Evolutionary conservation across 2,329 filamentous ascomycete species (phyloP).

Genomic region (Bertia moriformis): DNA sequence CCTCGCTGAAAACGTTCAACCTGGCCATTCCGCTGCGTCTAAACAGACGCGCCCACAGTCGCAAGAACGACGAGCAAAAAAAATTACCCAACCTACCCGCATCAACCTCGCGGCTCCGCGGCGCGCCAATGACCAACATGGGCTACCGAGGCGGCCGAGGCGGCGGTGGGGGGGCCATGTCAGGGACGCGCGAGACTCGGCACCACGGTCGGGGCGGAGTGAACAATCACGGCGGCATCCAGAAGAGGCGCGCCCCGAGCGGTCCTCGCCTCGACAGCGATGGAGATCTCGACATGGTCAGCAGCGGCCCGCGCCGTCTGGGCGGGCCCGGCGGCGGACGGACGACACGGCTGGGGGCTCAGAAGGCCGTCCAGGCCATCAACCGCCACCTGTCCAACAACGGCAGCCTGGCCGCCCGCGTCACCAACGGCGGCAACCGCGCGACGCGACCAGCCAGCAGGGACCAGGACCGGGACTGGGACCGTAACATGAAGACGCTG

Average conservation of each 20-base stretch:
- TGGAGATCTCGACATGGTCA: conserved; percentile 46
- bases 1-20: too few species aligned
- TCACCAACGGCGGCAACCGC: neutral
- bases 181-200: too few species aligned
- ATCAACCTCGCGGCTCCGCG: too few species aligned
- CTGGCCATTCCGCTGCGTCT: too few species aligned
- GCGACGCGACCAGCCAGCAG: neutral
- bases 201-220: neutral
- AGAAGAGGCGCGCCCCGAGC: conserved; percentile 29
- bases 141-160: too few species aligned
- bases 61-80: too few species aligned
- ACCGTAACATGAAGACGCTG: conserved; percentile 13
- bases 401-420: neutral
- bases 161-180: too few species aligned
- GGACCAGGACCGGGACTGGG: neutral
- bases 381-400: neutral
- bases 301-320: conserved; percentile 11
- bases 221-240: conserved; percentile 26
- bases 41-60: too few species aligned
- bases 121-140: too few species aligned
- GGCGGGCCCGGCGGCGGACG: too few species aligned
- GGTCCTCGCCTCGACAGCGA: conserved; percentile 29
- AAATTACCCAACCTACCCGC: too few species aligned
- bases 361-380: neutral
- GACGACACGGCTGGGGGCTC: neutral